Base-by-base conservation (phyloP, 1,284 basidiomycete species). In the Rhizoctonia solani region DNA sequence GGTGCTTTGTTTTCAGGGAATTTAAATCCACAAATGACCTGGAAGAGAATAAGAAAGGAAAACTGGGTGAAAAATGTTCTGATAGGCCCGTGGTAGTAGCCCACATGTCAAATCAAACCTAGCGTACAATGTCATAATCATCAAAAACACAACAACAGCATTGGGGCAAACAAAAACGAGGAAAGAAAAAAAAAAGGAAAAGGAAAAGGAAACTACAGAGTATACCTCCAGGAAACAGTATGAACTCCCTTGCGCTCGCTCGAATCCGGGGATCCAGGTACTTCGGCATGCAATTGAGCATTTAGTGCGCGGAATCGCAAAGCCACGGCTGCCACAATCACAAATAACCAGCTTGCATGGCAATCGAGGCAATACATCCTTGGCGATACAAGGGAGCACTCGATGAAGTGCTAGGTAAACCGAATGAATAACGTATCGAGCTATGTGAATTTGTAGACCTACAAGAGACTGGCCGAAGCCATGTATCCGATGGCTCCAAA, bases 401-500 rank as follows among this genome's bases (percentile, higher is more conserved):
- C 11, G 58, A 61, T 1, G 58, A 50, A n/a, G 41, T 37, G 46
- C 58, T 61, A 39, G 41, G 27, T 13, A 25, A 16, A 16, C 6
- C 9, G 6, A 39, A 6, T 32, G 41, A 37, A 5, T 9, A 14
- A 6, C 14, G 23, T 32, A 30, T 25, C 16, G 49, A 27, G 8
- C 14, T 2, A 53, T n/a, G 29, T 30, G 25, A 32, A 23, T 32
- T n/a, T n/a, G 27, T 16, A 16, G 16, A 50, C 58, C 39, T 16
- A 61, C 58, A 50, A 61, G 32, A 61, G 47, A 13, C n/a, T 39
- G 30, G 44, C n/a, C 6, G 47, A 61, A 11, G 46, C 58, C 58
- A 61, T 61, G 46, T 61, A 61, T 11, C 58, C 58, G n/a, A 61
- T 37, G 6, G 46, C 58, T 14, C 58, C 58, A 61, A 61, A 61